A percentile compares a stretch with the other conserved stretches of the same genome.
Evolutionary conservation across 2,329 filamentous ascomycete genomes (phyloP).

Genomic region (Tolypocladium cylindrosporum): DNA sequence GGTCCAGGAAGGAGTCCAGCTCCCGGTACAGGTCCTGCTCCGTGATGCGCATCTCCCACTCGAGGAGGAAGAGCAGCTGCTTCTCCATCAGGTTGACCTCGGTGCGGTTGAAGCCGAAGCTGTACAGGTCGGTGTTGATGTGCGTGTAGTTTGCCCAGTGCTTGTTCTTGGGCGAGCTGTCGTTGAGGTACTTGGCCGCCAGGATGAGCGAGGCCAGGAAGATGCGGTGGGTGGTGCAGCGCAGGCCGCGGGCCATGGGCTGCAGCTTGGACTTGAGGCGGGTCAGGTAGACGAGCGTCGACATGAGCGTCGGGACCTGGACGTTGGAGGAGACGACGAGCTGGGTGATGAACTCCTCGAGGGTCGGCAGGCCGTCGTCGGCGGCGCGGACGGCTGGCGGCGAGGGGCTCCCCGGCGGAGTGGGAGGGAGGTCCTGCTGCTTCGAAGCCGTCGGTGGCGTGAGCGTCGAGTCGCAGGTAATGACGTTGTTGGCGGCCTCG

Average conservation of each 20-base stretch:
- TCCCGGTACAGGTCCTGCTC: constrained; percentile 80
- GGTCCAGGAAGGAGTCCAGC: constrained; percentile 78
- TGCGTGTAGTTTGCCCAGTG: constrained; percentile 95
- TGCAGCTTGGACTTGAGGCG: constrained; percentile 78
- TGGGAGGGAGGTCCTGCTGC: constrained; percentile 28
- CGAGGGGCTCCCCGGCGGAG: constrained; percentile 40
- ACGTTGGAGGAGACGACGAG: constrained; percentile 90
- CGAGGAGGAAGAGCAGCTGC: constrained; percentile 86
- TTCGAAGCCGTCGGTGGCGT: constrained; percentile 34
- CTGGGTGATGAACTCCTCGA: constrained; percentile 86
- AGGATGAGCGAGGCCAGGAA: constrained; percentile 82
- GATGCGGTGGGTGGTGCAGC: constrained; percentile 94
- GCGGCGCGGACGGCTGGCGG: constrained; percentile 36
- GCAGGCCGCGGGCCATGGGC: constrained; percentile 89
- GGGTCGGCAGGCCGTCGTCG: constrained; percentile 56
- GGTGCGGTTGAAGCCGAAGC: constrained; percentile 84
- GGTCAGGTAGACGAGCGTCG: constrained; percentile 84
- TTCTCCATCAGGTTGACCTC: constrained; percentile 99
- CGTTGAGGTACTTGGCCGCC: constrained; percentile 95
- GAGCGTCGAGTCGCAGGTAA: constrained; percentile 61
- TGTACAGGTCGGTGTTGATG: constrained; percentile 53
- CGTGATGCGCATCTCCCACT: constrained; percentile 85
- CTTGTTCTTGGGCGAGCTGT: constrained; percentile 99
- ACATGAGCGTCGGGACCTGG: constrained; percentile 95
- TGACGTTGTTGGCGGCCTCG: constrained; percentile 64